Evolutionary conservation across 768 basidiomycete species (phyloP).

Genomic region (Mycena albidolilacea): DNA sequence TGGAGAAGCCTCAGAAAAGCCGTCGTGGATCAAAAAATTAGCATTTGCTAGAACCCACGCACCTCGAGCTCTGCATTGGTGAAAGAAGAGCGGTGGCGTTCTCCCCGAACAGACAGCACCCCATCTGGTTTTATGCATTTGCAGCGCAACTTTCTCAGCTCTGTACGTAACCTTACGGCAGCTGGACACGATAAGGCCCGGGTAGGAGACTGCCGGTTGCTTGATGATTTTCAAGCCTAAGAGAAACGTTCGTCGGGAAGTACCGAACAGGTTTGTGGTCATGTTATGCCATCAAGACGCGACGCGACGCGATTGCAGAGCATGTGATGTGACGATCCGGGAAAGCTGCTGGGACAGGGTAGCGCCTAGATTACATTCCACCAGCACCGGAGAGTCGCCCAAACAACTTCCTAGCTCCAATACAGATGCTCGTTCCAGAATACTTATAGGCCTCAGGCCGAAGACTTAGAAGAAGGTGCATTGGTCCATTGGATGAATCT

Average conservation of each 20-base stretch:
- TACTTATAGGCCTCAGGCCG: too few relatives aligned
- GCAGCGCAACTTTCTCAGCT: not conserved
- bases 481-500: too few relatives aligned
- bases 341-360: too few relatives aligned
- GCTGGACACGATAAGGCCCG: constrained; percentile 9
- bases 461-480: too few relatives aligned
- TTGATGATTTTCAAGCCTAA: not conserved
- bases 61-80: not conserved
- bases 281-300: not conserved
- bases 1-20: constrained; percentile 3
- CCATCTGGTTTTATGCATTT: too few relatives aligned
- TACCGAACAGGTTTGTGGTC: not conserved
- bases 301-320: not conserved
- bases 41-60: not conserved
- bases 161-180: not conserved
- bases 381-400: too few relatives aligned
- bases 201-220: constrained; percentile 5
- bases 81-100: not conserved
- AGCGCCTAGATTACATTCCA: too few relatives aligned
- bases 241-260: not conserved
- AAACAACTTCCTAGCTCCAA: too few relatives aligned
- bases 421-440: too few relatives aligned
- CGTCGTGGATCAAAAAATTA: not conserved
- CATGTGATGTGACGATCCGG: too few relatives aligned
- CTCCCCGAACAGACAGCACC: not conserved